Base-by-base conservation (phyloP, 768 basidiomycete genomes). In the Mycena pura region DNA sequence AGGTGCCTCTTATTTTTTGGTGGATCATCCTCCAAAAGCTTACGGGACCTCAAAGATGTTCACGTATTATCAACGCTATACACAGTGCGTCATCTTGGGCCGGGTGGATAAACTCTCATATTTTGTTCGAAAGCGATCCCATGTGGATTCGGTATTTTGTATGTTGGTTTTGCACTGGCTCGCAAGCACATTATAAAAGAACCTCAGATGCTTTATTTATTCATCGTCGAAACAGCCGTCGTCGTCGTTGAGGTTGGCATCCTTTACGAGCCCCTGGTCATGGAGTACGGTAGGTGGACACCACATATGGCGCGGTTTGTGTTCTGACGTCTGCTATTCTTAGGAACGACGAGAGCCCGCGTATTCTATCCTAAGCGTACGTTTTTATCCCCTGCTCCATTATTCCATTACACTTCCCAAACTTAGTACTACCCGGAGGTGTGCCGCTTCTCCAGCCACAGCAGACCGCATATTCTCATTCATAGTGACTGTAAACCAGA, bases 141-240 rank as follows among this genome's bases (percentile, higher is more conserved):
- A 9, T 40, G 10, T 59, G 48, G 52, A 55, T 50, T 41, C 57
- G 57, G 28, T 25, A n/a, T 5, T 31, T 56, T 3, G 57, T 59
- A 7, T 28, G 46, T 47, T 14, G 22, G n/a, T 21, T 14, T 36
- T 32, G 21, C 28, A 19, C 8, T 10, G 6, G 3, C 19, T 29
- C n/a, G 21, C 25, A 6, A 25, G 9, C n/a, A n/a, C 24, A 0
- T 46, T 56, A 32, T 15, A 13, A 22, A 4, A 9, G 14, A n/a
- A 29, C 50, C 14, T 17, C 52, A 61, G 60, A 60, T 64, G 28
- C 21, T 64, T 15, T 64, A 64, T 31, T 39, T 64, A 13, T 29
- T 60, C 32, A 1, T 64, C 19, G 63, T 46, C 28, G 54, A 46
- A 43, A 60, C 54, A 1, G 63, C 27, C 34, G 31, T 36, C 45